Conservation (phyloP, 371 early-diverging fungal genomes). For the Umbelopsis sp. region DNA sequence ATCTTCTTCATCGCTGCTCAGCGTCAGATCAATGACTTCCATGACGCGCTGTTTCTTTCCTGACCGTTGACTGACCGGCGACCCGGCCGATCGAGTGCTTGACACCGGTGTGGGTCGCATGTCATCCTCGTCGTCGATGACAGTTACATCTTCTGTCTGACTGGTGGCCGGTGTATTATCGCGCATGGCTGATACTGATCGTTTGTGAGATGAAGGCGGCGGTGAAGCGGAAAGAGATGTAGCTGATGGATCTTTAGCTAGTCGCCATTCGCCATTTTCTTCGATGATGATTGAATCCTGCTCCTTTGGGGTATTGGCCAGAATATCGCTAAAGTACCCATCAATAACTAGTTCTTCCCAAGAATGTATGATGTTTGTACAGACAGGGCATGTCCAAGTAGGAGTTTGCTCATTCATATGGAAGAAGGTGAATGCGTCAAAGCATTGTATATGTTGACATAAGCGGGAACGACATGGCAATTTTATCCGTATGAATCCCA, state of each 20-base stretch:
- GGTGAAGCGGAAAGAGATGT: constrained; percentile 21
- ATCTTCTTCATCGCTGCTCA: constrained; percentile 63
- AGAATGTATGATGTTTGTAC: constrained; percentile 54
- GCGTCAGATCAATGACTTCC: constrained; percentile 68
- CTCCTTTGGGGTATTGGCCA: constrained; percentile 46
- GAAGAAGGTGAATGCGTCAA: constrained; percentile 69
- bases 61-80: constrained; percentile 8
- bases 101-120: constrained; percentile 16
- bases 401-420: constrained; percentile 73
- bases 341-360: constrained; percentile 69
- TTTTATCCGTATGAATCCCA: constrained; percentile 65
- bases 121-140: constrained; percentile 23
- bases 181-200: not conserved
- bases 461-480: constrained; percentile 62
- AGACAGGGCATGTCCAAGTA: constrained; percentile 78
- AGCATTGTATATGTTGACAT: constrained; percentile 79
- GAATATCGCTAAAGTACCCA: constrained; percentile 69
- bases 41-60: constrained; percentile 24
- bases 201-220: constrained; percentile 27
- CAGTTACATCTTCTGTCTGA: constrained; percentile 14
- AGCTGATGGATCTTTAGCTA: constrained; percentile 28
- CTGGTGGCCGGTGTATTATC: constrained; percentile 16
- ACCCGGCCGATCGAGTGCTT: not conserved
- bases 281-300: constrained; percentile 66
- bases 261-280: constrained; percentile 45